A percentile compares a stretch with the other conserved stretches of the same genome.
Evolutionary conservation across 345 rosid genomes (phyloP).

Genomic region (Eucalyptus shirleyi): DNA sequence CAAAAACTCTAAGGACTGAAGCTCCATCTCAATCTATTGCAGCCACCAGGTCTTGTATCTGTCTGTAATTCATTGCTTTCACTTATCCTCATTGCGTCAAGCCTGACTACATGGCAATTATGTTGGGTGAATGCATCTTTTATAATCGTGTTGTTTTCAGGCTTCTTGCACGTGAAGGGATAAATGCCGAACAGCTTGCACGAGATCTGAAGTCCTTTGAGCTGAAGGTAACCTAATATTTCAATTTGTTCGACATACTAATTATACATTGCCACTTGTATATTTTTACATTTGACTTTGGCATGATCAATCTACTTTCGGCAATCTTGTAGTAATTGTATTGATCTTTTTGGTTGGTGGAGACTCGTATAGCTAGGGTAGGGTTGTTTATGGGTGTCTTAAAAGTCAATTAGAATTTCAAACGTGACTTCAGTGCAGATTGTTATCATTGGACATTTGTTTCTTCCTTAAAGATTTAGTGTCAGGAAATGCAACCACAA

Average conservation of each 20-base stretch:
- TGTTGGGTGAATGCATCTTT: neutral
- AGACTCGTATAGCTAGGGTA: neutral
- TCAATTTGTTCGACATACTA: neutral
- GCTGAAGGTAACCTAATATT: conserved; percentile 46
- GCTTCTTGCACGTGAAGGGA: conserved; percentile 96
- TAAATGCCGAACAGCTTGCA: conserved; percentile 95
- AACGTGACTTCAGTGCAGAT: neutral
- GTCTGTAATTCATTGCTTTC: neutral
- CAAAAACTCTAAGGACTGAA: conserved; percentile 74
- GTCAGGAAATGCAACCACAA: neutral
- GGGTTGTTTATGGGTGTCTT: neutral
- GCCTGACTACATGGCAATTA: neutral
- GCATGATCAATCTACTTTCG: neutral
- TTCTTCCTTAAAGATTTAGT: neutral
- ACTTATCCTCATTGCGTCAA: neutral
- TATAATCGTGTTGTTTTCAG: conserved; percentile 11
- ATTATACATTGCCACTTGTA: neutral
- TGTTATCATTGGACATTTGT: neutral
- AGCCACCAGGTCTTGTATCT: conserved; percentile 60
- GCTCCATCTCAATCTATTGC: conserved; percentile 94
- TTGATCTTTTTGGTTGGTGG: neutral
- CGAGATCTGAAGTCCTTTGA: conserved; percentile 94
- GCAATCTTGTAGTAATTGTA: neutral
- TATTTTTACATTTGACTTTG: neutral
- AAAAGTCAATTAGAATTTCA: neutral